These are phyloP conservation scores for Aegilops umbellulata DNA, from an alignment of 176 grass and related monocot species.

Conservation along the genomic window DNA sequence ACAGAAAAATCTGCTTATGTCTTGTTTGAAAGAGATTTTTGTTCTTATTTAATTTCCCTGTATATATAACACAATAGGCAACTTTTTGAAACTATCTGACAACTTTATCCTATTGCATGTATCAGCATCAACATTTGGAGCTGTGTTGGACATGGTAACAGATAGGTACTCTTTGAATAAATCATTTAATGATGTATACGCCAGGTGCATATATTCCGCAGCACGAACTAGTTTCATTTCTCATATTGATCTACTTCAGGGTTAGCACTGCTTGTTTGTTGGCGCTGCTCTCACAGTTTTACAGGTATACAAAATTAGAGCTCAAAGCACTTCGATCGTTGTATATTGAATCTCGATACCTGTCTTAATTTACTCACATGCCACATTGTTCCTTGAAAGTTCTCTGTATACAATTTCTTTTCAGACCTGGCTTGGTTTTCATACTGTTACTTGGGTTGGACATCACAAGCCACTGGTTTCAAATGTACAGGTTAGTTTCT, in stretches of 20 bases:
- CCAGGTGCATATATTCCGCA: slow-evolving; percentile 17
- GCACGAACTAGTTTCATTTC: slow-evolving; percentile 17
- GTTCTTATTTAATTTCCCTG: neutral
- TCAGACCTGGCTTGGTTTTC: slow-evolving; percentile 86
- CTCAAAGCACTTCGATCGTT: neutral
- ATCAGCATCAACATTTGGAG: slow-evolving; percentile 95
- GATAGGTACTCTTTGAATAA: slow-evolving; percentile 65
- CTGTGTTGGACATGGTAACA: slow-evolving; percentile 99
- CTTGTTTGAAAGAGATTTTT: neutral
- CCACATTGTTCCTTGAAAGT: neutral
- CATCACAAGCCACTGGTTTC: slow-evolving; percentile 95
- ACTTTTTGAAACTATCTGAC: slow-evolving; percentile 20
- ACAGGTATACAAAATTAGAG: slow-evolving; percentile 53
- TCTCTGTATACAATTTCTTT: slow-evolving; percentile 28
- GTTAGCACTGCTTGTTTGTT: slow-evolving; percentile 96
- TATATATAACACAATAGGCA: slow-evolving; percentile 6
- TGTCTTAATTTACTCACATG: neutral
- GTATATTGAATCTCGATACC: neutral
- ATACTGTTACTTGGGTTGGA: slow-evolving; percentile 86
- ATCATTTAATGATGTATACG: slow-evolving; percentile 9
- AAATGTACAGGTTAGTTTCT: slow-evolving; percentile 85
- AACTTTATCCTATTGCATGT: slow-evolving; percentile 29
- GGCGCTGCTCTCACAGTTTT: slow-evolving; percentile 85
- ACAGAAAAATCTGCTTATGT: neutral
- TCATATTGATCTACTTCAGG: slow-evolving; percentile 55